A percentile compares a stretch with the other conserved stretches of the same genome.
Conservation (phyloP, 805 yeast genomes). For the Myxozyma mucilagina region DNA sequence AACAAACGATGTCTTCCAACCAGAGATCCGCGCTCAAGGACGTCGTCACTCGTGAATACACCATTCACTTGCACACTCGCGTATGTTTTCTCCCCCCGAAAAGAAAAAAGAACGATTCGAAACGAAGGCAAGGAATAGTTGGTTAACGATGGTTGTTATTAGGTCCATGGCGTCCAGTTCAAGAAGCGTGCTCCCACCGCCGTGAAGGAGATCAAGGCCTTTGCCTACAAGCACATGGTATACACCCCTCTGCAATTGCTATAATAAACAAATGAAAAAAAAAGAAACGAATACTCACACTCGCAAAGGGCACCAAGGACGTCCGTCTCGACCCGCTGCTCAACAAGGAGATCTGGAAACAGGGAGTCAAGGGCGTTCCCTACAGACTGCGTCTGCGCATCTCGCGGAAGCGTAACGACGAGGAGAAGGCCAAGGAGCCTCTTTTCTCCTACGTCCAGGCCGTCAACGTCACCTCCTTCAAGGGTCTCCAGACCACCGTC, state of each 20-base stretch:
- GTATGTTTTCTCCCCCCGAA: constrained; percentile 53
- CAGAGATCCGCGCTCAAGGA: constrained; percentile 84
- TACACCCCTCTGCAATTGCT: constrained; percentile 4
- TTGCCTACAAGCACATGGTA: constrained; percentile 93
- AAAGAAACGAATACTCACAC: neutral
- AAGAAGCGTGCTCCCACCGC: constrained; percentile 99
- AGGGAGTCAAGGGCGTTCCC: constrained; percentile 99
- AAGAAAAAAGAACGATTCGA: neutral
- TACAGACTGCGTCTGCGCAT: constrained; percentile 97
- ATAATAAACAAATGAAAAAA: neutral
- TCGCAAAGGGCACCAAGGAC: constrained; percentile 76
- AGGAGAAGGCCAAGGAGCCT: constrained; percentile 98
- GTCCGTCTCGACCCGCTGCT: constrained; percentile 98
- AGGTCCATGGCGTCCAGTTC: constrained; percentile 98
- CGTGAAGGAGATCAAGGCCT: constrained; percentile 98
- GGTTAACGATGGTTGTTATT: neutral
- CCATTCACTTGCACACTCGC: constrained; percentile 99
- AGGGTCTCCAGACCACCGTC: constrained; percentile 97
- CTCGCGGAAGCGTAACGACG: constrained; percentile 99
- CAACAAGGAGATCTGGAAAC: constrained; percentile 98
- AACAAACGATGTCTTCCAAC: constrained; percentile 43
- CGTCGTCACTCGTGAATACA: constrained; percentile 99
- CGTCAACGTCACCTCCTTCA: constrained; percentile 88
- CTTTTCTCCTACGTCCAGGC: constrained; percentile 98
- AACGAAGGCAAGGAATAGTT: neutral